These are phyloP conservation scores for Sanghuangporus sanghuang DNA, from an alignment of 1,284 basidiomycete species.

Conservation along the genomic window DNA sequence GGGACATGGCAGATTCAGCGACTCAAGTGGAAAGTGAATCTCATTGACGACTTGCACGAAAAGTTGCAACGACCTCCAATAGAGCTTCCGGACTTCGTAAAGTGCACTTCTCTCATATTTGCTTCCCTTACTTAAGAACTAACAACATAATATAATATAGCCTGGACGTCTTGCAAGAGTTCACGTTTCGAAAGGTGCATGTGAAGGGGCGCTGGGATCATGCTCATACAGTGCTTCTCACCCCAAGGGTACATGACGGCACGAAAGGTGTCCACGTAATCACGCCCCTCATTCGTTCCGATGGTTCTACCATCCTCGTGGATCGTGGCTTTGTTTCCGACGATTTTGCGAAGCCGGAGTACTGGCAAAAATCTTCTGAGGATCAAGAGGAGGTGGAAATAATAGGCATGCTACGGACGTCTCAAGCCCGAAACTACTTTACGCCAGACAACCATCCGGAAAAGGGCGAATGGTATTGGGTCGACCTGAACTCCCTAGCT, in stretches of 20 bases:
- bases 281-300: conserved; percentile 74
- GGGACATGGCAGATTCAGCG: conserved; percentile 93
- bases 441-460: conserved; percentile 86
- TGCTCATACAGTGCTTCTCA: conserved; percentile 73
- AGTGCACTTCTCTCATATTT: conserved; percentile 44
- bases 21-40: conserved; percentile 90
- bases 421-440: conserved; percentile 69
- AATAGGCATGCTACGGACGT: conserved; percentile 70
- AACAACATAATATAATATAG: conserved; percentile 27
- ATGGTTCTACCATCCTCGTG: conserved; percentile 79
- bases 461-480: conserved; percentile 89
- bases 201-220: conserved; percentile 78
- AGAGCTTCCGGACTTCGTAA: conserved; percentile 77
- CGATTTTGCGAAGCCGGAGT: conserved; percentile 39
- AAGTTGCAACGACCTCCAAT: conserved; percentile 84
- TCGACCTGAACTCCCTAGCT: conserved; percentile 80
- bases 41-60: conserved; percentile 93
- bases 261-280: conserved; percentile 83
- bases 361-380: conserved; percentile 24
- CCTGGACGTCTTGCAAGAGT: conserved; percentile 75
- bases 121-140: conserved; percentile 3
- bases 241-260: conserved; percentile 86
- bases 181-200: conserved; percentile 79
- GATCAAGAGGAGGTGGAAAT: conserved; percentile 52
- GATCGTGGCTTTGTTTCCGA: conserved; percentile 88